A percentile compares a stretch with the other conserved stretches of the same genome.
These are phyloP conservation scores for Salvia rosmarinus DNA, from an alignment of 257 asterid species.

Conservation along the genomic window DNA sequence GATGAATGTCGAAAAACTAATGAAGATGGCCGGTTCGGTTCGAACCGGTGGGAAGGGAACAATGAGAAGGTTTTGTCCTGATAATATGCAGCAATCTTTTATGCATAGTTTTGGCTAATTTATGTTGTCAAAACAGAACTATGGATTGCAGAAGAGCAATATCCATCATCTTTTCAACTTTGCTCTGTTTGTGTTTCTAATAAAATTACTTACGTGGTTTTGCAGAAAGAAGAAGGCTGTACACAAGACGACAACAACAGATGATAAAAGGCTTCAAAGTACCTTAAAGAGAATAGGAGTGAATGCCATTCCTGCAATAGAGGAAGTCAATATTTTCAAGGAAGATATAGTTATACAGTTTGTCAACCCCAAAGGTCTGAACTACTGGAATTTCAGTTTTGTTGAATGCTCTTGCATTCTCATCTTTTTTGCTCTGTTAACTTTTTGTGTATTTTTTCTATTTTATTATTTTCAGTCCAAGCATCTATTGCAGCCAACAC, in stretches of 20 bases:
- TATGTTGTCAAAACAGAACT: not conserved
- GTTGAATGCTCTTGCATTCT: too few relatives aligned
- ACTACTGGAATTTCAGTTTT: not conserved
- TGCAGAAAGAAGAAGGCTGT: constrained; percentile 78
- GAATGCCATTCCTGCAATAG: constrained; percentile 69
- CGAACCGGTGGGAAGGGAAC: too few relatives aligned
- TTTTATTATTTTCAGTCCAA: constrained; percentile 50
- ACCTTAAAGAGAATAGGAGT: constrained; percentile 77
- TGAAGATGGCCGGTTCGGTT: too few relatives aligned
- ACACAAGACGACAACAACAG: constrained; percentile 73
- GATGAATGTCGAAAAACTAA: too few relatives aligned
- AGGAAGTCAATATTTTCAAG: constrained; percentile 76
- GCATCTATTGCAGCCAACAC: constrained; percentile 79
- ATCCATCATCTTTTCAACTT: not conserved
- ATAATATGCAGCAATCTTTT: too few relatives aligned
- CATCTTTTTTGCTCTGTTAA: too few relatives aligned
- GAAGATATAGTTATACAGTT: constrained; percentile 74
- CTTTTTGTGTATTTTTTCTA: not conserved
- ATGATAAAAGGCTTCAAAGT: constrained; percentile 76
- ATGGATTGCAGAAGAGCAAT: not conserved
- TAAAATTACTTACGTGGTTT: not conserved
- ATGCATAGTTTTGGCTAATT: too few relatives aligned
- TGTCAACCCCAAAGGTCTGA: constrained; percentile 59
- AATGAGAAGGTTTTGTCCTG: too few relatives aligned
- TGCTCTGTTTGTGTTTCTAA: not conserved